These are phyloP conservation scores for Aureobasidium pullulans DNA, from an alignment of 2,329 filamentous ascomycete genomes.

Conservation along the genomic window DNA sequence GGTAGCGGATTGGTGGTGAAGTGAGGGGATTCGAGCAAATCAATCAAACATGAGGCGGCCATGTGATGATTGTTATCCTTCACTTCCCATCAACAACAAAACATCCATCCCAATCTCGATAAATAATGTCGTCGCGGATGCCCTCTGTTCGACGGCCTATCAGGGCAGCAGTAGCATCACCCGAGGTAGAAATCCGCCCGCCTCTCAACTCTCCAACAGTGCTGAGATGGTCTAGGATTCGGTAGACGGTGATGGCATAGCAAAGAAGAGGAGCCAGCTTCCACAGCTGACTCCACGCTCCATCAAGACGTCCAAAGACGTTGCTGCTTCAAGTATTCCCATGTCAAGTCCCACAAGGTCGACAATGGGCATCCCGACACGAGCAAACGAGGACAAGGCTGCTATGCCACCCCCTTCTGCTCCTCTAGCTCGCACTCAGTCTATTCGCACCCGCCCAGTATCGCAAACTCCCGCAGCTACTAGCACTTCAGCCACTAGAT, in stretches of 20 bases:
- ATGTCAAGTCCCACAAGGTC: not conserved
- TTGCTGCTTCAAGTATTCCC: not conserved
- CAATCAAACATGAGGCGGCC: not conserved
- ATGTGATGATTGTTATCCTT: not conserved
- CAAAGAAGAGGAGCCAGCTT: conserved; percentile 9
- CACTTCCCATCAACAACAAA: not conserved
- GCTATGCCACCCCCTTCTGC: conserved; percentile 9
- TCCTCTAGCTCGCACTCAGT: not conserved
- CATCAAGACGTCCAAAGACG: not conserved
- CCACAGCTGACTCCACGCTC: conserved; percentile 11
- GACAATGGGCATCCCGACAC: not conserved
- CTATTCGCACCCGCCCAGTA: not conserved
- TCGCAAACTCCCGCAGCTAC: not conserved
- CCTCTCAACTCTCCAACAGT: conserved; percentile 12
- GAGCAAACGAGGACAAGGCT: not conserved
- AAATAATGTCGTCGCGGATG: conserved; percentile 9
- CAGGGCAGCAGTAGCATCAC: not conserved
- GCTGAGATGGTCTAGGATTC: conserved; percentile 11
- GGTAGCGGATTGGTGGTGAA: not conserved
- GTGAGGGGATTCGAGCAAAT: not conserved
- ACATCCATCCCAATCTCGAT: not conserved
- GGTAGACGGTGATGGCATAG: not conserved
- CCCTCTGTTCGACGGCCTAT: not conserved
- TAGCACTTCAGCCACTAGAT: not conserved
- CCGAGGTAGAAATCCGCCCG: conserved; percentile 2